Base-by-base conservation (phyloP, 345 rosid genomes). In the Psidium guajava region DNA sequence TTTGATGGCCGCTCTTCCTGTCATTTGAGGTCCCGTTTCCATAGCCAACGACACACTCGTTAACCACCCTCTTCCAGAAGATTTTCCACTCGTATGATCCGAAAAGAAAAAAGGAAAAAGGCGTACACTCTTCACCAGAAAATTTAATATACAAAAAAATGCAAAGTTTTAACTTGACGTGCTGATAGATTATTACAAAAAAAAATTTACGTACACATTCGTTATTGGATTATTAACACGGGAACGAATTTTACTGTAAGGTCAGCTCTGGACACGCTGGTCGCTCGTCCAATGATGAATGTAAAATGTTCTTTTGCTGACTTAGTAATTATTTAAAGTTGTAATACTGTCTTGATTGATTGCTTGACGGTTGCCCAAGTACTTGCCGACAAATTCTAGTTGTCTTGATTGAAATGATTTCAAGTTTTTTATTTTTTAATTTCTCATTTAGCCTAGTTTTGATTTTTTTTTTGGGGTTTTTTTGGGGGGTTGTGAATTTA, bases 151-250 rank as follows among this genome's bases (percentile, higher is more conserved):
- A 6, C 6, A 18, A 20, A 4, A 7, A 14, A 12, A 49, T 49
- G 13, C 51, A 7, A 2, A 49, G 3, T 49, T 49, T 49, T 49
- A 49, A 49, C 9, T 1, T 1, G 51, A 49, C 11, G 50, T 47
- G 7, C 6, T 47, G 49, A 47, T 47, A 47, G 11, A 9, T 3
- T 2, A 36, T 36, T 47, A 47, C 1, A 47, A 47, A 47, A 8
- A 9, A 47, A 10, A 10, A 49, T 11, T 40, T 61, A 6, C 21
- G n/a, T n/a, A 36, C 36, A 36, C 0, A 3, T 27, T 59, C 21
- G 3, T 61, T 21, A 1, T 27, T 27, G 40, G 2, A 27, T 28
- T 1, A 61, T 15, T 27, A 8, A 61, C 0, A 1, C 6, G 0
- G 40, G 5, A 61, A 61, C 28, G 40, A 61, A 61, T 14, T 1